Conservation (phyloP, 2,329 filamentous ascomycete species). For the Cytospora chrysosperma region DNA sequence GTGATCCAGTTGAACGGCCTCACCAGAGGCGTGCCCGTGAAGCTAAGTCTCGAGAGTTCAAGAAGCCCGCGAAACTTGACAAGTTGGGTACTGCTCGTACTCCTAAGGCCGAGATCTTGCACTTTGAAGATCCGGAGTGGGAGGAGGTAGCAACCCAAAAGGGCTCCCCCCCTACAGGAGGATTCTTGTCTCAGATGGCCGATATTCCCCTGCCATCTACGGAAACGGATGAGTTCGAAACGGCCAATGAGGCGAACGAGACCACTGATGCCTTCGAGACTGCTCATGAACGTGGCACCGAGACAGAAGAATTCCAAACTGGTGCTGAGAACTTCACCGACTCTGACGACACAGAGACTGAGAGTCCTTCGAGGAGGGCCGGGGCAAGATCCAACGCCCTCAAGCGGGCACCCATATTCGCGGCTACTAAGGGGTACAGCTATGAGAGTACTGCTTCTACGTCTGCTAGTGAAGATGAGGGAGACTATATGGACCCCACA, state of each 20-base stretch:
- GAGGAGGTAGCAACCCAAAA: conserved; percentile 62
- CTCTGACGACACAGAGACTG: conserved; percentile 85
- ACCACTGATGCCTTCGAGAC: conserved; percentile 65
- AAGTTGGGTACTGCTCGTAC: conserved; percentile 75
- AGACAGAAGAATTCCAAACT: conserved; percentile 94
- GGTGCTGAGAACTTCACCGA: conserved; percentile 77
- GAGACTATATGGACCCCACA: conserved; percentile 51
- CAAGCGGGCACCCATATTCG: conserved; percentile 42
- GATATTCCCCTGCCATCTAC: conserved; percentile 26
- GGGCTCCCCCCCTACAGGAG: conserved; percentile 21
- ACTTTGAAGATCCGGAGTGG: conserved; percentile 82
- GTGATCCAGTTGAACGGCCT: conserved; percentile 41
- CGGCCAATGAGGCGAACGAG: conserved; percentile 82
- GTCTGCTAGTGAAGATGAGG: conserved; percentile 71
- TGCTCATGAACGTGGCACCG: conserved; percentile 76
- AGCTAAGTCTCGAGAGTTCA: conserved; percentile 65
- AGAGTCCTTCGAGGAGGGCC: conserved; percentile 53
- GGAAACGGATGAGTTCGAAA: conserved; percentile 71
- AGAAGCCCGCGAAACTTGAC: conserved; percentile 66
- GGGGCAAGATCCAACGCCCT: conserved; percentile 33
- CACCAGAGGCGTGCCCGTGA: conserved; percentile 60
- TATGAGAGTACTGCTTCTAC: conserved; percentile 88
- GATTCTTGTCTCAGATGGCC: conserved; percentile 16
- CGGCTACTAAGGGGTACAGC: conserved; percentile 55
- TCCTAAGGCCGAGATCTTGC: conserved; percentile 75